Evolutionary conservation across 768 basidiomycete genomes (phyloP), one percentile per base, ranked within the genome.

Genomic region (Collybia nuda): DNA sequence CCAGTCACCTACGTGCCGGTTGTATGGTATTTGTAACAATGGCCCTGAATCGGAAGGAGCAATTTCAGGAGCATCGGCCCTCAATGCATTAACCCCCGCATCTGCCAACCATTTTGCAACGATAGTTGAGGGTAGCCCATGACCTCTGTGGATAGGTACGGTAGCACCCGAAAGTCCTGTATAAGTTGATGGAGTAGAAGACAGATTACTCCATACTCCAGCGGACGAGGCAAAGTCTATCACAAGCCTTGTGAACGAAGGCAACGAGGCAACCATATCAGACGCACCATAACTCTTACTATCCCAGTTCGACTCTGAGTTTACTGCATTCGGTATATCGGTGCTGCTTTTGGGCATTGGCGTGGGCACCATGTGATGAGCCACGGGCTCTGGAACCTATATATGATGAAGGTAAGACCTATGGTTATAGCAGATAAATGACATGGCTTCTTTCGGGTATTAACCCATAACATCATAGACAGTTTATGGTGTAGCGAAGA

Each of bases 371-470:
- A 67, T 44, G 29, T 51, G 56, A 53, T 62, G 54, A 42, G 55
- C 45, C 46, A 74, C 57, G 48, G 74, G 69, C 64, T 77, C 76
- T 32, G 72, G 67, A 29, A 75, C 71, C 76, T 79, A 71, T 67
- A 57, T 57, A 40, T 52, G 38, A 48, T 40, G 29, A 37, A 44
- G 44, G 41, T 57, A 53, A 53, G 54, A 48, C 38, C 29, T 44
- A 49, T 41, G 47, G 41, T 47, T 37, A 40, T 40, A 58, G 47
- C 32, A 37, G 39, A 26, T 50, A 50, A 15, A 59, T 40, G 63
- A 65, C 11, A 65, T 43, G 15, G 63, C 61, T 12, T 64, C 63
- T 46, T 62, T 58, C 22, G 61, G 53, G 54, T 57, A 54, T 40
- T 59, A 54, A 50, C 52, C 62, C 47, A 69, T 51, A 35, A 64